Evolutionary conservation across 352 stramenopile species (phyloP).

Genomic region (Globisporangium apiculatum): DNA sequence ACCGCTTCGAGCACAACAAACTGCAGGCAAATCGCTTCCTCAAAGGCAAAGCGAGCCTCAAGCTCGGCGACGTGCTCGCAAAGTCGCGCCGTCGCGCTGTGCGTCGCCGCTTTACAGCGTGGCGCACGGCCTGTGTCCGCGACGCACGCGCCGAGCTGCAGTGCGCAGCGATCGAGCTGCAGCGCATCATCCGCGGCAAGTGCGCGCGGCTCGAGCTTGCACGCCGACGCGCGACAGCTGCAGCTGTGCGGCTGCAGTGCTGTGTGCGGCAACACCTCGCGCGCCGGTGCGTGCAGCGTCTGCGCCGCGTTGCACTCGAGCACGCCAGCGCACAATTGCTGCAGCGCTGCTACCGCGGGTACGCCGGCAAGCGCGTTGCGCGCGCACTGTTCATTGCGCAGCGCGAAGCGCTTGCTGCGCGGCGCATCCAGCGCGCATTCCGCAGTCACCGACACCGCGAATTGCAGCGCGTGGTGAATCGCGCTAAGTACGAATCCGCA

Average conservation of each 20-base stretch:
- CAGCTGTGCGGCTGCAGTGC: slow-evolving; percentile 38
- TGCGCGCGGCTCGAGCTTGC: slow-evolving; percentile 23
- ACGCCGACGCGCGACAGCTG: slow-evolving; percentile 19
- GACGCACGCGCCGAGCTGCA: slow-evolving; percentile 55
- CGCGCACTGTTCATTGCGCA: slow-evolving; percentile 61
- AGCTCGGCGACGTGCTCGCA: slow-evolving; percentile 58
- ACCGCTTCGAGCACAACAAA: slow-evolving; percentile 71
- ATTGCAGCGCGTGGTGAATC: slow-evolving; percentile 56
- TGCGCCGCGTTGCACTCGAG: slow-evolving; percentile 34
- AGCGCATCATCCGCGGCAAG: slow-evolving; percentile 49
- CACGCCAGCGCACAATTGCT: slow-evolving; percentile 38
- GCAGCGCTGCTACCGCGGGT: slow-evolving; percentile 75
- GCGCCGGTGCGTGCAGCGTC: slow-evolving; percentile 9
- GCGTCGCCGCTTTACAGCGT: slow-evolving; percentile 35
- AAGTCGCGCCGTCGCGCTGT: slow-evolving; percentile 51
- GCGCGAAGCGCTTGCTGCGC: slow-evolving; percentile 42
- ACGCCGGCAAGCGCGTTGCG: slow-evolving; percentile 59
- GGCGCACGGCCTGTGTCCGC: slow-evolving; percentile 37
- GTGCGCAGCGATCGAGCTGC: slow-evolving; percentile 61
- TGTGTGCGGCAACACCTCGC: slow-evolving; percentile 44
- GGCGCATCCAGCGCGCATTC: slow-evolving; percentile 63
- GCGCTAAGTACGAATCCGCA: slow-evolving; percentile 52
- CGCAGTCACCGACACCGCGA: slow-evolving; percentile 49
- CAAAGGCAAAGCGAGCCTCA: slow-evolving; percentile 76
- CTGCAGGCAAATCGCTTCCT: slow-evolving; percentile 71